Percentiles rank a stretch among this genome's conserved stretches.
Evolutionary conservation across 176 grass and related monocot genomes (phyloP).

Genomic region (Otatea glauca): DNA sequence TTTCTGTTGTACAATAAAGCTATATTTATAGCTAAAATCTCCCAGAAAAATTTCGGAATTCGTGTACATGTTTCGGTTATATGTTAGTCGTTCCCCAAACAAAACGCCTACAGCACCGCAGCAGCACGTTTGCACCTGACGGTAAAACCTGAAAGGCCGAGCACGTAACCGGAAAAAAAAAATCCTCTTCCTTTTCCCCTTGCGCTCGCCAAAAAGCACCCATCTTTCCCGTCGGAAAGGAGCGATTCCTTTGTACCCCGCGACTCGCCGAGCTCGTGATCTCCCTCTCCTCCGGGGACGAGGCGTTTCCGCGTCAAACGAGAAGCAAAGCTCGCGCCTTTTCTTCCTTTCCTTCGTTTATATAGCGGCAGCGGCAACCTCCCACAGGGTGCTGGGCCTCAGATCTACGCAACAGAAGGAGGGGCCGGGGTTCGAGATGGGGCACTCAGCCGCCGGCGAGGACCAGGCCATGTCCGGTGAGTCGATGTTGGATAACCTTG

Average conservation of each 20-base stretch:
- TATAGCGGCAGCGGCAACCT: conserved; percentile 27
- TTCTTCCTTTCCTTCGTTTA: not conserved
- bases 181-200: not conserved
- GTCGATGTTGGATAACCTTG: conserved; percentile 13
- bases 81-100: too few relatives aligned
- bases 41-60: too few relatives aligned
- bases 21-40: too few relatives aligned
- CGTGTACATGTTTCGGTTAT: too few relatives aligned
- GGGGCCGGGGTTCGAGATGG: conserved; percentile 48
- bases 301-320: conserved; percentile 41
- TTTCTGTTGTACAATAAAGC: too few relatives aligned
- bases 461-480: conserved; percentile 62
- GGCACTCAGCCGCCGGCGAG: conserved; percentile 32
- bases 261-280: conserved; percentile 40
- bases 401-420: conserved; percentile 38
- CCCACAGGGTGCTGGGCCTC: not conserved
- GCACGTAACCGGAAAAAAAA: conserved; percentile 19
- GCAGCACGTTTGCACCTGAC: not conserved
- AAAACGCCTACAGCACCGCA: not conserved
- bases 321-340: conserved; percentile 31
- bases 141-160: conserved; percentile 27
- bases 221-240: conserved; percentile 22
- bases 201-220: not conserved
- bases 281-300: conserved; percentile 21
- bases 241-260: conserved; percentile 35